Conservation (phyloP, 768 basidiomycete species). For the Clitopilus hobsonii region DNA sequence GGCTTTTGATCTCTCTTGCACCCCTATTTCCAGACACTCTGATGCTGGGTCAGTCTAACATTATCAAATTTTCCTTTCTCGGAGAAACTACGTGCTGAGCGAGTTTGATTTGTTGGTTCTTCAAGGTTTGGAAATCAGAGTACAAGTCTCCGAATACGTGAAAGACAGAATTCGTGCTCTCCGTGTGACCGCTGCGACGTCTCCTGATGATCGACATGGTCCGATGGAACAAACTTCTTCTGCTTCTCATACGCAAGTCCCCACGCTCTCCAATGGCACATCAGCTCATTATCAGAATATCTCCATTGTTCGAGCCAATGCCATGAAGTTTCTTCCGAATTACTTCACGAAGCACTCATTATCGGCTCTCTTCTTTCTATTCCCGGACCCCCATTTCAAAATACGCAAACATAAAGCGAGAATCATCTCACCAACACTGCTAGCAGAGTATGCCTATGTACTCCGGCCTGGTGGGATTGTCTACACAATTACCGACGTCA, state of each 20-base stretch:
- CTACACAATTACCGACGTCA: conserved; percentile 97
- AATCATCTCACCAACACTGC: conserved; percentile 95
- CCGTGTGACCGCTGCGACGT: conserved; percentile 57
- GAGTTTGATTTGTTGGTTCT: conserved; percentile 2
- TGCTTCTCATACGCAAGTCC: not conserved
- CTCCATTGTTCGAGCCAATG: conserved; percentile 91
- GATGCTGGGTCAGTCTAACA: conserved; percentile 75
- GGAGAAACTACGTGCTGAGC: not conserved
- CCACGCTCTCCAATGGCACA: conserved; percentile 17
- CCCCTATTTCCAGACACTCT: conserved; percentile 88
- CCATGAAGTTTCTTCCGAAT: conserved; percentile 98
- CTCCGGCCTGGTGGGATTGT: conserved; percentile 91
- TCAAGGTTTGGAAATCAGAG: conserved; percentile 93
- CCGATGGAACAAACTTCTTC: not conserved
- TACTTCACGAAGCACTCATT: conserved; percentile 91
- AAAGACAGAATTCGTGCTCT: conserved; percentile 91
- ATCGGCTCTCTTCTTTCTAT: conserved; percentile 93
- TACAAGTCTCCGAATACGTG: conserved; percentile 95
- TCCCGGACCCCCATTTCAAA: conserved; percentile 99
- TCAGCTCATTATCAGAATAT: conserved; percentile 75
- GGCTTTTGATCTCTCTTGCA: conserved; percentile 83
- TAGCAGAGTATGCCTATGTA: conserved; percentile 96
- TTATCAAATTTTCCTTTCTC: conserved; percentile 4
- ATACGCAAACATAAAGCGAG: conserved; percentile 97
- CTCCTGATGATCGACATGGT: conserved; percentile 19